A percentile compares a stretch with the other conserved stretches of the same genome.
Conservation (phyloP, 345 rosid genomes). For the Turnera subulata region DNA sequence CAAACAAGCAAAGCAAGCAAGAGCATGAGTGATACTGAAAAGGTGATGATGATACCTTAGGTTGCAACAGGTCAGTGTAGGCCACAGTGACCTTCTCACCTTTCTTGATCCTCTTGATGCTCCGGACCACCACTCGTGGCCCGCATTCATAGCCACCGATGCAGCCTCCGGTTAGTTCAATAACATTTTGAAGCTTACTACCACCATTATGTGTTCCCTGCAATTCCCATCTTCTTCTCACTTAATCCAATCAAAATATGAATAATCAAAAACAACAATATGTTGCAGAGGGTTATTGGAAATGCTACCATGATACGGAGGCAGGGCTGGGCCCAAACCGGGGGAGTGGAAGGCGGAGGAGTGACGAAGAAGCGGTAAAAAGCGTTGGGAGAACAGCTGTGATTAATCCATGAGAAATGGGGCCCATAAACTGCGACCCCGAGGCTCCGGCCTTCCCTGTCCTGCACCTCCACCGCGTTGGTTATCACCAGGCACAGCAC, state of each 20-base stretch:
- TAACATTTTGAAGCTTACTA: slow-evolving; percentile 7
- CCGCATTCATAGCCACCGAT: slow-evolving; percentile 13
- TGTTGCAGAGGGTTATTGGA: too few relatives aligned
- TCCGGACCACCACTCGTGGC: slow-evolving; percentile 55
- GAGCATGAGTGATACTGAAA: not conserved
- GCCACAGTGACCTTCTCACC: slow-evolving; percentile 67
- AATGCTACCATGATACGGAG: too few relatives aligned
- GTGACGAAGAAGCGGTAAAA: slow-evolving; percentile 57
- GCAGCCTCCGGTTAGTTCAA: slow-evolving; percentile 34
- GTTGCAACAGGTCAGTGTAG: slow-evolving; percentile 72
- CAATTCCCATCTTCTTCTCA: slow-evolving; percentile 4
- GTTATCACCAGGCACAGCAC: slow-evolving; percentile 59
- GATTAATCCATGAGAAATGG: slow-evolving; percentile 83
- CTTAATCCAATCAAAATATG: too few relatives aligned
- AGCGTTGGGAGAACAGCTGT: slow-evolving; percentile 81
- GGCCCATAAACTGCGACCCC: slow-evolving; percentile 63
- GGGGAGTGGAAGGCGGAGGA: slow-evolving; percentile 15
- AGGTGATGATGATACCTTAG: slow-evolving; percentile 36
- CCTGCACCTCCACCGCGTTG: slow-evolving; percentile 82
- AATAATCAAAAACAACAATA: too few relatives aligned
- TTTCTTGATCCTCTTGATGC: slow-evolving; percentile 50
- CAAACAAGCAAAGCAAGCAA: too few relatives aligned
- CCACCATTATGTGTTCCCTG: slow-evolving; percentile 29
- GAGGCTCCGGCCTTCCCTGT: slow-evolving; percentile 40
- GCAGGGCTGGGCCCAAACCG: not conserved